A percentile compares a stretch with the other conserved stretches of the same genome.
Conservation (phyloP, 2,329 filamentous ascomycete genomes). For the Colletotrichum lindemuthianum region DNA sequence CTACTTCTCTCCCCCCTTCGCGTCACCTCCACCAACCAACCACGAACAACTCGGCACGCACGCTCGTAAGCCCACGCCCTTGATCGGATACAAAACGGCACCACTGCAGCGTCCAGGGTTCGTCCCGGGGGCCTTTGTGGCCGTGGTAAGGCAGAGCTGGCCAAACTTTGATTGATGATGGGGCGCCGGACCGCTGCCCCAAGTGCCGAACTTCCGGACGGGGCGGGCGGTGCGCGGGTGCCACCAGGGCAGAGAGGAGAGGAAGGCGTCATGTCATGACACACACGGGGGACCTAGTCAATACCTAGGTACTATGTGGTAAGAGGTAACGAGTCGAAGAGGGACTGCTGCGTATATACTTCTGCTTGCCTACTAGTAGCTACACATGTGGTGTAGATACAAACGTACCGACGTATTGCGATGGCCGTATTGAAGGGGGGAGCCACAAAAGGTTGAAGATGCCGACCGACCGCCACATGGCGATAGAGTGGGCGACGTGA, state of each 20-base stretch:
- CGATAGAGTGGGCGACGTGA: conserved; percentile 7
- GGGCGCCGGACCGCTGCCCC: conserved; percentile 13
- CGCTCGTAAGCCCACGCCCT: conserved; percentile 1
- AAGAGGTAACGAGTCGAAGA: no score
- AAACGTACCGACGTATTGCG: no score
- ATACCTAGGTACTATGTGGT: no score
- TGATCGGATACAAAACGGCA: conserved; percentile 29
- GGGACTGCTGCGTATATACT: no score
- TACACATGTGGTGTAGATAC: no score
- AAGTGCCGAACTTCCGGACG: conserved; percentile 32
- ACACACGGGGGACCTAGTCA: no score
- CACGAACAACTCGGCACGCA: background rate
- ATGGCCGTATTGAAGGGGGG: no score
- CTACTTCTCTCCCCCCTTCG: no score
- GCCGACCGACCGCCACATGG: conserved; percentile 28
- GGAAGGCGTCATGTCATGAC: no score
- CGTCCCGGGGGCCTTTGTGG: conserved; percentile 8
- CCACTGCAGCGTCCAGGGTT: background rate
- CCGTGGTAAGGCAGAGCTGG: conserved; percentile 14
- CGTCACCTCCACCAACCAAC: conserved; percentile 12
- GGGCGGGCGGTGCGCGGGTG: background rate
- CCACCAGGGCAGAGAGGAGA: background rate
- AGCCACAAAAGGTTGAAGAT: conserved; percentile 10
- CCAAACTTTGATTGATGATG: conserved; percentile 24
- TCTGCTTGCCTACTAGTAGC: no score